Conservation (phyloP, 768 basidiomycete genomes). For the Lentinus brumalis region DNA sequence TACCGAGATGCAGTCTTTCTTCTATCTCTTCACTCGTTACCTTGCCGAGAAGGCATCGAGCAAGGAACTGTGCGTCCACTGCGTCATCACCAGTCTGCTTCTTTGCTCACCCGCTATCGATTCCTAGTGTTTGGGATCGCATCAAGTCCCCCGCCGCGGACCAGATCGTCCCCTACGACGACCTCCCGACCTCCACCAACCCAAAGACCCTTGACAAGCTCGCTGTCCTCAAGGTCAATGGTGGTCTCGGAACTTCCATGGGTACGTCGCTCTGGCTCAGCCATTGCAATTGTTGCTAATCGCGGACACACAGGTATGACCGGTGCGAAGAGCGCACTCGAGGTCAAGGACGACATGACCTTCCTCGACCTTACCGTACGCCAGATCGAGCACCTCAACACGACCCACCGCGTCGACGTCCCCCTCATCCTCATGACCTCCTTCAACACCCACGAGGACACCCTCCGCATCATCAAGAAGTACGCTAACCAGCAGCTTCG, state of each 20-base stretch:
- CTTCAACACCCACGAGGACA: slow-evolving; percentile 98
- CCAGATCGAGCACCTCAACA: slow-evolving; percentile 96
- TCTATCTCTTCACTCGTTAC: slow-evolving; percentile 95
- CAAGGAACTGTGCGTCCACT: slow-evolving; percentile 72
- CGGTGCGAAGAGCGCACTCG: slow-evolving; percentile 90
- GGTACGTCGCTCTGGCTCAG: slow-evolving; percentile 44
- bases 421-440: slow-evolving; percentile 99
- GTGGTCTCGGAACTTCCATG: slow-evolving; percentile 91
- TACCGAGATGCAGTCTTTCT: slow-evolving; percentile 96
- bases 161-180: slow-evolving; percentile 82
- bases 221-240: slow-evolving; percentile 94
- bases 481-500: slow-evolving; percentile 94
- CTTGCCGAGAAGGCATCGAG: slow-evolving; percentile 51
- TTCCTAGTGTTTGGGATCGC: slow-evolving; percentile 34
- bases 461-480: slow-evolving; percentile 94
- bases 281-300: background rate
- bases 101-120: background rate
- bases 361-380: slow-evolving; percentile 94
- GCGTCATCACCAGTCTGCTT: slow-evolving; percentile 6
- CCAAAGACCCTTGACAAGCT: slow-evolving; percentile 82
- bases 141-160: slow-evolving; percentile 87
- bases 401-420: slow-evolving; percentile 79
- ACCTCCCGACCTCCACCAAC: slow-evolving; percentile 62
- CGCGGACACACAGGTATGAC: slow-evolving; percentile 58
- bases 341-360: slow-evolving; percentile 97